A percentile compares a stretch with the other conserved stretches of the same genome.
Evolutionary conservation across 331 rosid species (phyloP).

Genomic region (Saraca asoca): DNA sequence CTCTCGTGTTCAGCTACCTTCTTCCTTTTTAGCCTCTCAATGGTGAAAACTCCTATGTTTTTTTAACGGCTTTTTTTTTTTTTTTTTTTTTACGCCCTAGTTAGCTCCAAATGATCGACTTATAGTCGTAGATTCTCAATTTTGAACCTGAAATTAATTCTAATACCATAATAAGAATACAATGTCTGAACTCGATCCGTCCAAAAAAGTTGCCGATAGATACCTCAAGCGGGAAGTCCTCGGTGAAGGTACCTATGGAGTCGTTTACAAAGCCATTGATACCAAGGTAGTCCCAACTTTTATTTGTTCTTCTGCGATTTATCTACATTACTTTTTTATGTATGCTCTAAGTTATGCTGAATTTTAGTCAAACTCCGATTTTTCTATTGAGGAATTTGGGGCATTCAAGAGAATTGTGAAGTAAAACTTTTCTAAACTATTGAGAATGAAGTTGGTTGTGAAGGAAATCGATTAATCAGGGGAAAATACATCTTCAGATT

Average conservation of each 20-base stretch:
- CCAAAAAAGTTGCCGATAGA: conserved; percentile 88
- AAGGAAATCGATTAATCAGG: neutral
- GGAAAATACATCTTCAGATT: conserved; percentile 12
- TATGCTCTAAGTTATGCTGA: neutral
- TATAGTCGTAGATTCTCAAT: conserved; percentile 1
- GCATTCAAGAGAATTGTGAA: neutral
- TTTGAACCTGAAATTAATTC: neutral
- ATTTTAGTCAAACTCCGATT: neutral
- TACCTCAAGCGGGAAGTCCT: conserved; percentile 89
- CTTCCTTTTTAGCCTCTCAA: neutral
- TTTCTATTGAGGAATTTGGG: neutral
- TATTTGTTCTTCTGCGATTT: neutral
- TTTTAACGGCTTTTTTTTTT: neutral
- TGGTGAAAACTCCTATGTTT: too few relatives aligned
- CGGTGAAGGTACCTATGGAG: conserved; percentile 96
- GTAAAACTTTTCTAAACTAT: neutral
- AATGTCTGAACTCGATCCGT: conserved; percentile 60
- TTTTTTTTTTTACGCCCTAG: conserved; percentile 3
- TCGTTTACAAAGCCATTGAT: conserved; percentile 91
- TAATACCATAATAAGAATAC: too few relatives aligned
- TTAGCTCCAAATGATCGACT: conserved; percentile 10
- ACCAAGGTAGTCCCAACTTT: conserved; percentile 47
- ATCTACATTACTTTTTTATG: neutral
- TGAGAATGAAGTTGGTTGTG: neutral
- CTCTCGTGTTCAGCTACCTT: neutral